Base-by-base conservation (phyloP, 768 basidiomycete species). In the Sutorius australiensis region DNA sequence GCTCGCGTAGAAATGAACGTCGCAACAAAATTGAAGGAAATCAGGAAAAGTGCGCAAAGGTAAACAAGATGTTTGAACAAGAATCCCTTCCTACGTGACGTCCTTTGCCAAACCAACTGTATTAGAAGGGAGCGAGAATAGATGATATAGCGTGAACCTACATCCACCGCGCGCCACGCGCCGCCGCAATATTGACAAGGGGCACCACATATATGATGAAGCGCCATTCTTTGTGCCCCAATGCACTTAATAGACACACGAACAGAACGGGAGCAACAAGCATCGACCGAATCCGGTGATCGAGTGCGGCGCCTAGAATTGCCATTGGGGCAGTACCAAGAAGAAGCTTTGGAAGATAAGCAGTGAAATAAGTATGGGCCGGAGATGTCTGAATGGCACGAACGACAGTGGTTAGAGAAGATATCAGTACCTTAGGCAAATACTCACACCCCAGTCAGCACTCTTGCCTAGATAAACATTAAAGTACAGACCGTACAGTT, bases 181-280 rank as follows among this genome's bases (percentile, higher is more conserved):
- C 86, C 2, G 89, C 92, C 2, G 86, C 81, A 3, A 94, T 68
- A 60, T 97, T 95, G 68, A 92, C 74, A 2, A 82, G 64, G 0
- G 95, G 94, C 0, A 98, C 80, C 16, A 84, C 78, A 63, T 98
- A 98, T 8, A 92, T 79, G 51, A 98, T 75, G 70, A 99, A 99
- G 7, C 97, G 81, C 97, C 97, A 99, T 71, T 99, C 97, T 67
- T 99, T 99, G 72, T 99, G 97, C 0, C 81, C 86, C 1, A 98
- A 74, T 30, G 66, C 74, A 65, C 92, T 94, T 67, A 98, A 80
- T 3, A 86, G 59, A 3, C 64, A 67, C 8, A 92, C 63, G 54
- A 87, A 89, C 1, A 63, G 52, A 5, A 84, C 27, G 3, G 80
- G 74, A 0, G 86, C 80, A 10, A 77, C 45, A 5, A 86, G 68